Percentiles rank a stretch among this genome's conserved stretches.
phyloP scores from a whole-genome alignment of 257 asterid genomes.

The Mitragyna speciosa region DNA sequence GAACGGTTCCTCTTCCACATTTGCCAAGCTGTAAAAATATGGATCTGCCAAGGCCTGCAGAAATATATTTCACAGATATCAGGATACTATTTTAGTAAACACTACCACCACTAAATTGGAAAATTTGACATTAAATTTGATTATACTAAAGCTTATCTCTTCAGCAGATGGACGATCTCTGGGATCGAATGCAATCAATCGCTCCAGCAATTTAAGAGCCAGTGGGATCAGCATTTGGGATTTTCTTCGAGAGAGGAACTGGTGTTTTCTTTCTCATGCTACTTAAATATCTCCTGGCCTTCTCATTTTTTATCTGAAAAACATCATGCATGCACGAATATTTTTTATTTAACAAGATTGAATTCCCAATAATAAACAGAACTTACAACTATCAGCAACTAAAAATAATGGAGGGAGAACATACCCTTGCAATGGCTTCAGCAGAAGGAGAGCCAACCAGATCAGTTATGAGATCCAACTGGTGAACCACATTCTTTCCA shows the following conservation, averaged over 20 bases:
- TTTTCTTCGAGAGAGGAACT: constrained; percentile 62
- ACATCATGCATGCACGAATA: constrained; percentile 18
- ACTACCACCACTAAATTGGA: neutral
- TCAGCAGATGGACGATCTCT: constrained; percentile 93
- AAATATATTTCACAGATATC: constrained; percentile 22
- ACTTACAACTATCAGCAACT: constrained; percentile 10
- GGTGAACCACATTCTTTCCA: constrained; percentile 84
- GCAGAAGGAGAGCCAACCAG: constrained; percentile 82
- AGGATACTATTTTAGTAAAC: neutral
- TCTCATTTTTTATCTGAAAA: constrained; percentile 87
- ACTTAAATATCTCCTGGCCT: constrained; percentile 85
- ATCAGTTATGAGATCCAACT: constrained; percentile 91
- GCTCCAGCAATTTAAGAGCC: constrained; percentile 84
- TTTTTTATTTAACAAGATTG: neutral
- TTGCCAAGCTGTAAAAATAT: constrained; percentile 71
- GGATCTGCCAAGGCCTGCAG: constrained; percentile 87
- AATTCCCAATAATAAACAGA: neutral
- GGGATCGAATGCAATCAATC: constrained; percentile 87
- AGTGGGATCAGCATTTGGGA: constrained; percentile 77
- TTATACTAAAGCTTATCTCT: constrained; percentile 45
- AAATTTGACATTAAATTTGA: constrained; percentile 2
- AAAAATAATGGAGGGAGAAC: constrained; percentile 26
- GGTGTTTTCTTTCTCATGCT: constrained; percentile 78
- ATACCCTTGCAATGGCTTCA: constrained; percentile 83
- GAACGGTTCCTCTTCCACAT: constrained; percentile 87